Evolutionary conservation across 345 rosid species (phyloP), one percentile per base, ranked within the genome.

Genomic region (Linum tenue): DNA sequence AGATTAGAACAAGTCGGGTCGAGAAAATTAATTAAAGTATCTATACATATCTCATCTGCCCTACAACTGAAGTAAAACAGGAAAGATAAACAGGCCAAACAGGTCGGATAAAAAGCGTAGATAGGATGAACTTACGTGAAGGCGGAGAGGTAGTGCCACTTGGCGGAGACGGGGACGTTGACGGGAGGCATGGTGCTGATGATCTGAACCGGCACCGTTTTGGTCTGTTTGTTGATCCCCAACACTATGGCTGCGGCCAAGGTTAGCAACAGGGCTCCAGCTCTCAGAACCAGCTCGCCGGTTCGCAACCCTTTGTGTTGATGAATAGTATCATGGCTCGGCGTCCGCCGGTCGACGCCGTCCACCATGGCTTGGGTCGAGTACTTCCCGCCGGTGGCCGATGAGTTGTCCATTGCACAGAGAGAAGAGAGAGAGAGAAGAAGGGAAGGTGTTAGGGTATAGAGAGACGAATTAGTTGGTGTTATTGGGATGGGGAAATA

Each of bases 111-210:
- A 1, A n/a, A 55, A 40, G 43, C 9, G 35, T 3, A 10, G 43
- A 22, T 39, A 22, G 31, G 31, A 22, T 22, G 31, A 55, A 73
- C 91, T 77, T 79, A 89, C 95, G 75, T 76, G 55, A 85, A 84
- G 53, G 91, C 87, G 59, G 96, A 82, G 61, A 84, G 64, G 76
- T 87, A 72, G 59, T 61, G 71, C 75, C 85, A 77, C 75, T 77
- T 82, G 60, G 96, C 94, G 12, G 70, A 43, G 12, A 72, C 79
- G 48, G 91, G 65, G 66, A 87, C 59, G 59, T 76, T 6, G 2
- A 89, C 53, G 17, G 88, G 76, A 56, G 96, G 91, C 51, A 89
- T 40, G 61, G 40, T 55, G 1, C 75, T 75, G 36, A 80, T 7
- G 58, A 89, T 1, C 68, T 76, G 64, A 3, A 89, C 1, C 0